phyloP scores from a whole-genome alignment of 331 rosid species.

The Ulmus americana region DNA sequence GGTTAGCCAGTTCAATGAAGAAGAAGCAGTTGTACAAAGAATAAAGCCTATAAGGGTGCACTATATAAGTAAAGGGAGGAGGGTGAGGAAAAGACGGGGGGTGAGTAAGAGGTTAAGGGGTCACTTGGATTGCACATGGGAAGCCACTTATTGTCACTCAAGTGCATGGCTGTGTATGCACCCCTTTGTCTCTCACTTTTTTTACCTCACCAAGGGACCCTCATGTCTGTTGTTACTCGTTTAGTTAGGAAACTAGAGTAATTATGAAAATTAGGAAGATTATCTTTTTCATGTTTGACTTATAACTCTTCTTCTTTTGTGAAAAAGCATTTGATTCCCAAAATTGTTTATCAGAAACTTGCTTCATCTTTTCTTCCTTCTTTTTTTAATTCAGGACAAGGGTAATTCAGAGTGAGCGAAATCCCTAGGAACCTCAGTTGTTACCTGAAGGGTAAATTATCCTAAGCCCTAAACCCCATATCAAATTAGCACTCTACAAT shows the following conservation, averaged over 20 bases:
- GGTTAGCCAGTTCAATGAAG: neutral
- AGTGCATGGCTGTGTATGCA: constrained; percentile 29
- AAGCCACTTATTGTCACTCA: constrained; percentile 43
- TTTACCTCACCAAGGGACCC: constrained; percentile 31
- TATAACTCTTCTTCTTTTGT: neutral
- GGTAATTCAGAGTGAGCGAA: too few species aligned
- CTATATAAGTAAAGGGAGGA: neutral
- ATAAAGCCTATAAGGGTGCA: neutral
- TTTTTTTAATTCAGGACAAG: too few species aligned
- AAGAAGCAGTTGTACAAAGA: neutral
- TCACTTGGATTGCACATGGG: constrained; percentile 40
- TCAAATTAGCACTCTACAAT: too few species aligned
- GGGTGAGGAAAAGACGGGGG: neutral
- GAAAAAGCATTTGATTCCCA: neutral
- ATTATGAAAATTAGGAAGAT: constrained; percentile 1
- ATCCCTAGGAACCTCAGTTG: neutral
- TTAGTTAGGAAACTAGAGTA: neutral
- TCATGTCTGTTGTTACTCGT: constrained; percentile 38
- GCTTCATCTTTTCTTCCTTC: neutral
- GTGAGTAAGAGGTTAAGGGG: constrained; percentile 13
- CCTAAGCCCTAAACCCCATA: too few species aligned
- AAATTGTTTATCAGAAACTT: neutral
- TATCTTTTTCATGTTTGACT: constrained; percentile 18
- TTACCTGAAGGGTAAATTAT: neutral
- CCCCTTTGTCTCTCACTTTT: constrained; percentile 27